Evolutionary conservation across 2,329 filamentous ascomycete genomes (phyloP), one percentile per base, ranked within the genome.

Genomic region (Fusarium setosum): DNA sequence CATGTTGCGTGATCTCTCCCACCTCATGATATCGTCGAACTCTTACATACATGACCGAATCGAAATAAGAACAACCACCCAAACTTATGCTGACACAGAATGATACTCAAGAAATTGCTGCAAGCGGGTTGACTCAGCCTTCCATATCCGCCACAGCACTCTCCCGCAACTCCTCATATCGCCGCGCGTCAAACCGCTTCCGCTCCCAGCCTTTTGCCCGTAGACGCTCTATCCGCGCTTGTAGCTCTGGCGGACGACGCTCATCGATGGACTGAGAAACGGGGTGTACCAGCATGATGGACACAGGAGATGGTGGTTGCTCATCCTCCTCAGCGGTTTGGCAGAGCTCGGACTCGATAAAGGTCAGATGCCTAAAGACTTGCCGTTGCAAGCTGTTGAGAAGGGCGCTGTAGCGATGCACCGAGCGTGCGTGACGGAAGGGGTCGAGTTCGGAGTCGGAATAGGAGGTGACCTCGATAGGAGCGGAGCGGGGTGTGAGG

Each of bases 121-220:
- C 23, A 26, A n/a, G 13, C 23, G 18, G 21, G 10, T 31, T 24
- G 23, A 10, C 18, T 60, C 42, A 72, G 31, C 68, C 62, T 20
- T 56, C 56, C 61, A 88, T 74, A 68, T 88, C 86, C 3, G 82
- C 81, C 55, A 88, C 74, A 35, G 81, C 85, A 49, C 76, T 79
- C 67, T 84, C 83, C 13, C 84, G 77, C 9, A 88, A 76, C 18
- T 80, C 79, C 71, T 86, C 82, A 69, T 89, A 88, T 34, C 83
- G 79, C 41, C 76, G 73, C 6, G 77, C 75, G 61, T 89, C 83
- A 65, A 89, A 89, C 20, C 86, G 81, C 65, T 82, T 82, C 24
- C 86, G 77, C 69, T 81, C 81, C 86, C 86, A 88, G 3, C 85
- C 85, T 48, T 70, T 79, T n/a, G 81, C 81, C 18, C 84, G 81